These are phyloP conservation scores for Wickerhamomyces sp. DNA, from an alignment of 1,139 yeast species.

Conservation along the genomic window DNA sequence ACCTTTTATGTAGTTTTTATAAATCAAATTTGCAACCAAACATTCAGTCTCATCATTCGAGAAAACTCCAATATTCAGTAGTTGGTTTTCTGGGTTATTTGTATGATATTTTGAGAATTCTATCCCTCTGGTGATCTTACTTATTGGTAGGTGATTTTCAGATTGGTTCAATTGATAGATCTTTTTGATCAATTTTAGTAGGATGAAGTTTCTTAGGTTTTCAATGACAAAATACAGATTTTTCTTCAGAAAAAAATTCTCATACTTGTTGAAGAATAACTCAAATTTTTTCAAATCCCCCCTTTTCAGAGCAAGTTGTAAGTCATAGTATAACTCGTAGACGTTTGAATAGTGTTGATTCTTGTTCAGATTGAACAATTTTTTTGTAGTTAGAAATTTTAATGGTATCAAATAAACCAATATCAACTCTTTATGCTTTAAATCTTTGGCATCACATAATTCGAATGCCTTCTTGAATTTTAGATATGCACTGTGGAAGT, in stretches of 20 bases:
- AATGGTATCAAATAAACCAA: slow-evolving; percentile 52
- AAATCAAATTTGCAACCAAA: slow-evolving; percentile 61
- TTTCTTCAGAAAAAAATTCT: slow-evolving; percentile 48
- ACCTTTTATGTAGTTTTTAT: slow-evolving; percentile 65
- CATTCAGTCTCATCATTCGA: slow-evolving; percentile 60
- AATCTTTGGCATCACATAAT: slow-evolving; percentile 27
- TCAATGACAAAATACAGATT: slow-evolving; percentile 63
- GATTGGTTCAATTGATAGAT: slow-evolving; percentile 35
- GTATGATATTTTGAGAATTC: slow-evolving; percentile 30
- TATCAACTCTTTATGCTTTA: slow-evolving; percentile 37
- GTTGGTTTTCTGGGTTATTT: not conserved
- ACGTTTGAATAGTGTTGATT: slow-evolving; percentile 6
- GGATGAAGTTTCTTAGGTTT: slow-evolving; percentile 45
- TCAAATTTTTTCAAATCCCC: slow-evolving; percentile 58
- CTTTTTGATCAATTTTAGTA: slow-evolving; percentile 48
- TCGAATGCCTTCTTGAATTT: slow-evolving; percentile 46
- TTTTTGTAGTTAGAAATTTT: slow-evolving; percentile 38
- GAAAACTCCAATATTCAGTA: slow-evolving; percentile 5
- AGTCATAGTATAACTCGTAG: slow-evolving; percentile 33
- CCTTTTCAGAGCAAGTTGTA: slow-evolving; percentile 42
- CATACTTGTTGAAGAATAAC: slow-evolving; percentile 37
- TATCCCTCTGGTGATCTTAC: slow-evolving; percentile 44
- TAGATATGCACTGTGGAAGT: slow-evolving; percentile 45
- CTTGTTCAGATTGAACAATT: slow-evolving; percentile 33
- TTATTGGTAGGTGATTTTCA: slow-evolving; percentile 42